Evolutionary conservation across 352 stramenopile species (phyloP).

Genomic region (Aphanomyces stellatus): DNA sequence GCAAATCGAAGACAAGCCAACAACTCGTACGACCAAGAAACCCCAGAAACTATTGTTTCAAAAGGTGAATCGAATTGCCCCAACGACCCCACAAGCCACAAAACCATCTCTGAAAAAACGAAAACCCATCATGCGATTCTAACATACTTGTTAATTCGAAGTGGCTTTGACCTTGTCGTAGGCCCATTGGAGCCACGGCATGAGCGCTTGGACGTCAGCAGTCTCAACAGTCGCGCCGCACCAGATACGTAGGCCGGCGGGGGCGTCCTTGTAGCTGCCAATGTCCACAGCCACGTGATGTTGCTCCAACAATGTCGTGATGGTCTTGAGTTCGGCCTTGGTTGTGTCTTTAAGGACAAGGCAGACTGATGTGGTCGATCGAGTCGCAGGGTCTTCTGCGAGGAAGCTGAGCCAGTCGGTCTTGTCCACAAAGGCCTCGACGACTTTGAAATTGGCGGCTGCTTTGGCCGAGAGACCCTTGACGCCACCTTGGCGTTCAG

Average conservation of each 20-base stretch:
- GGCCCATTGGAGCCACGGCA: constrained; percentile 98
- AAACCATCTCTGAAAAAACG: too few species aligned
- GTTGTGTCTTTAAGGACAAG: constrained; percentile 88
- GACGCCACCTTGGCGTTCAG: constrained; percentile 91
- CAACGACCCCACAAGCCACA: background rate
- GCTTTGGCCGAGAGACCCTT: constrained; percentile 90
- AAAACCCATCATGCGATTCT: too few species aligned
- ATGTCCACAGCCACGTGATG: constrained; percentile 97
- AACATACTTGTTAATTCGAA: too few species aligned
- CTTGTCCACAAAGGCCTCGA: constrained; percentile 97
- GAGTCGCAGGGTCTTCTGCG: constrained; percentile 86
- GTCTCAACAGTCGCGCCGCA: constrained; percentile 98
- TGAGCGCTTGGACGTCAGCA: constrained; percentile 94
- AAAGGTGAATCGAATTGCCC: background rate
- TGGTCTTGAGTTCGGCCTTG: constrained; percentile 95
- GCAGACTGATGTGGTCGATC: constrained; percentile 97
- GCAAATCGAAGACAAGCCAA: background rate
- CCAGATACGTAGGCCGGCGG: constrained; percentile 97
- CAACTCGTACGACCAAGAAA: background rate
- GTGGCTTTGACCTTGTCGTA: constrained; percentile 91
- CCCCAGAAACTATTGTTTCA: too few species aligned
- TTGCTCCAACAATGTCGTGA: constrained; percentile 92
- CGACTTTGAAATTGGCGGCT: constrained; percentile 90
- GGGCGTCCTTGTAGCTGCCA: constrained; percentile 97
- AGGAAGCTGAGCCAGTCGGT: constrained; percentile 96